Evolutionary conservation across 345 rosid species (phyloP).

Genomic region (Schrenkiella parvula): DNA sequence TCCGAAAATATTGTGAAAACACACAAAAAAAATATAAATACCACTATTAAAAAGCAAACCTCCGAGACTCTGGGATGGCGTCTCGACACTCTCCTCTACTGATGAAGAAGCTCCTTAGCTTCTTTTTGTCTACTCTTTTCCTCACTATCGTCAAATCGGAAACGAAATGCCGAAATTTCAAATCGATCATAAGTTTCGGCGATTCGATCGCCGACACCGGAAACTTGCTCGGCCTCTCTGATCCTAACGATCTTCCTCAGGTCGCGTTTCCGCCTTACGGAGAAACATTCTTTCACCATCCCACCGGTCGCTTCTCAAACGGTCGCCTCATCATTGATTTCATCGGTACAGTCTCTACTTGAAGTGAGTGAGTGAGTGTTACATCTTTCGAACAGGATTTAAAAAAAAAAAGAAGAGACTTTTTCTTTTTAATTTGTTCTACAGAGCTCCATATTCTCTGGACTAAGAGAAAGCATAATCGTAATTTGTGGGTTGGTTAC

Average conservation of each 20-base stretch:
- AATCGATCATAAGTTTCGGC: conserved; percentile 52
- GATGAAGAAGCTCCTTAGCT: conserved; percentile 5
- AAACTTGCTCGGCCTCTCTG: conserved; percentile 30
- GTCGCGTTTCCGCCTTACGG: conserved; percentile 43
- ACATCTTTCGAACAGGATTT: too few species aligned
- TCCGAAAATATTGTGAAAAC: too few species aligned
- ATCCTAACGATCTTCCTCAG: not conserved
- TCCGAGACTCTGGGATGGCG: conserved; percentile 2
- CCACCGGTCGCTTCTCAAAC: conserved; percentile 44
- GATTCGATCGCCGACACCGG: conserved; percentile 58
- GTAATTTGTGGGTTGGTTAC: too few species aligned
- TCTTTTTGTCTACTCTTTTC: not conserved
- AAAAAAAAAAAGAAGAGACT: too few species aligned
- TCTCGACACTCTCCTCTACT: not conserved
- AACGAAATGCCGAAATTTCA: not conserved
- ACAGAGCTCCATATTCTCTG: too few species aligned
- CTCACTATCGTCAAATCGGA: not conserved
- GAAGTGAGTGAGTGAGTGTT: too few species aligned
- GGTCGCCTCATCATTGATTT: conserved; percentile 56
- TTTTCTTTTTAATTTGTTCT: too few species aligned
- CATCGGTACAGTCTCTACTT: conserved; percentile 32
- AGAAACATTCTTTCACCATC: conserved; percentile 39
- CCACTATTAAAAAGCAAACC: too few species aligned
- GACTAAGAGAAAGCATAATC: too few species aligned
- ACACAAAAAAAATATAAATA: too few species aligned